Conservation (phyloP, 345 rosid species). For the Brassica carinata region DNA sequence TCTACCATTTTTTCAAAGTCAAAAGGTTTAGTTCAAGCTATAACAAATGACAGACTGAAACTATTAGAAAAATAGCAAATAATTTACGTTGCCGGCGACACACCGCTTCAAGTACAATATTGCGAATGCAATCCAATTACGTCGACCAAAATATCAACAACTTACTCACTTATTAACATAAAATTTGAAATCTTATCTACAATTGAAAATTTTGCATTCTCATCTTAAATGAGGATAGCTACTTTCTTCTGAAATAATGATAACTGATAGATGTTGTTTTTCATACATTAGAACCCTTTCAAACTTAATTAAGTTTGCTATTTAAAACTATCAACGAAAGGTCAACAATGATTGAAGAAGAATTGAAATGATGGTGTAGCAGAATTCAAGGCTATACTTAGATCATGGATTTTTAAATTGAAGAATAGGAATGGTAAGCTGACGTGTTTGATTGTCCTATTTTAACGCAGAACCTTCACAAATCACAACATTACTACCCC, state of each 20-base stretch:
- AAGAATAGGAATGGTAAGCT: not conserved
- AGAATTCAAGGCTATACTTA: not conserved
- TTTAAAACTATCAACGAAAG: not conserved
- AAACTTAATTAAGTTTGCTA: not conserved
- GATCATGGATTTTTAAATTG: not conserved
- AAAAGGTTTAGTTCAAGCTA: too few species aligned
- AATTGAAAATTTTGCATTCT: too few species aligned
- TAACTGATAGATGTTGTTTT: not conserved
- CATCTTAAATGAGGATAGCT: too few species aligned
- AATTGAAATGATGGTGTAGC: not conserved
- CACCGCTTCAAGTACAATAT: too few species aligned
- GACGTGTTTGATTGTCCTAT: not conserved
- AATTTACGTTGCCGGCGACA: too few species aligned
- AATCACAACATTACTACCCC: not conserved
- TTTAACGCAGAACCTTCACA: not conserved
- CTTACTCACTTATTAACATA: too few species aligned
- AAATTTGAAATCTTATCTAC: too few species aligned
- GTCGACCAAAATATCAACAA: too few species aligned
- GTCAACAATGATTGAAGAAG: not conserved
- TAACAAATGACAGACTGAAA: too few species aligned
- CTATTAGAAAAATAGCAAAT: too few species aligned
- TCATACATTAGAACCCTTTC: not conserved
- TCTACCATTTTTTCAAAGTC: too few species aligned
- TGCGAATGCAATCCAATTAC: too few species aligned
- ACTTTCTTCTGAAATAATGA: not conserved